Conservation (phyloP, 352 stramenopile genomes). For the Globisporangium orthogonon region DNA sequence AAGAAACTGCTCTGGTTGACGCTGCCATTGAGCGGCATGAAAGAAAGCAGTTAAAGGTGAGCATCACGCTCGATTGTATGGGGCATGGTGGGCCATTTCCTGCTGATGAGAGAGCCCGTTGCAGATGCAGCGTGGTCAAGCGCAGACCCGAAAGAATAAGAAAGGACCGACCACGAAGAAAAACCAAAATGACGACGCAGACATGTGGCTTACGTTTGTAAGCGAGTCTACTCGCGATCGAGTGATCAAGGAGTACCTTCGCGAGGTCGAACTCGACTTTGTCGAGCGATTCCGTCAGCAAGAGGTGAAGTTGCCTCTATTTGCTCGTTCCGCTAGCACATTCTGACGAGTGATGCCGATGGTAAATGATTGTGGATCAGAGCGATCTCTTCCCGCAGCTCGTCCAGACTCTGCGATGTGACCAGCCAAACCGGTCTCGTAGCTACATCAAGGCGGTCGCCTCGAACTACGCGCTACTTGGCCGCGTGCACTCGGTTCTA, state of each 20-base stretch:
- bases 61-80: background rate
- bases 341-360: no score
- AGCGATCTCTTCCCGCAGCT: conserved; percentile 54
- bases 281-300: conserved; percentile 32
- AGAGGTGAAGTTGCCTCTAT: conserved; percentile 21
- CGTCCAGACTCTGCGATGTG: conserved; percentile 45
- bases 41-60: conserved; percentile 26
- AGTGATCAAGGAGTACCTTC: conserved; percentile 37
- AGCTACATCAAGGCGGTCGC: conserved; percentile 52
- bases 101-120: background rate
- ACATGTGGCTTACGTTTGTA: conserved; percentile 52
- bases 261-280: conserved; percentile 32
- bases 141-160: conserved; percentile 14
- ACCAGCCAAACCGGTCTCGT: conserved; percentile 46
- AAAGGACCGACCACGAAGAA: conserved; percentile 14
- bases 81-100: background rate
- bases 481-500: conserved; percentile 29
- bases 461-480: conserved; percentile 30
- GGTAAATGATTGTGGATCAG: background rate
- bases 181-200: conserved; percentile 1
- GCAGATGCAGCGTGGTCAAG: conserved; percentile 1
- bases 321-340: background rate
- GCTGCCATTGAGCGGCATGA: conserved; percentile 36
- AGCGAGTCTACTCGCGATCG: conserved; percentile 19
- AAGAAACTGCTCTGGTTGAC: conserved; percentile 46